Base-by-base conservation (phyloP, 2,329 filamentous ascomycete genomes). In the Paecilomyces niveus region DNA sequence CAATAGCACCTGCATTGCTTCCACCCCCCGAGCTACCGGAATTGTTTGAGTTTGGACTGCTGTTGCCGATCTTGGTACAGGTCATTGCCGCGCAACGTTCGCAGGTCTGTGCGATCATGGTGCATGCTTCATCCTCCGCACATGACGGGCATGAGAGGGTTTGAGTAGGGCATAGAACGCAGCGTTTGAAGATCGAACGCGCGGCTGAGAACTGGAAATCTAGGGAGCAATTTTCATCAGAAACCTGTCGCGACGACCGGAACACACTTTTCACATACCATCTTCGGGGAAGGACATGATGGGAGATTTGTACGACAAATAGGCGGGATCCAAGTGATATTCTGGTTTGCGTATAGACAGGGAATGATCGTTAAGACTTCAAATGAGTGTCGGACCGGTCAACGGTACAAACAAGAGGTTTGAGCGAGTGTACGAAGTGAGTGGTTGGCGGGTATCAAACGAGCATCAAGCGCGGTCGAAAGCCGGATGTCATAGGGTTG, bases 1-100 rank as follows among this genome's bases (percentile, higher is more conserved):
- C 93, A 63, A 99, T 97, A 33, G 90, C 90, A 50, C 92, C 92
- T 1, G 88, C 80, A 65, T 90, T 92, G 7, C 83, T 81, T 10
- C 77, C 76, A 26, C 65, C 64, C 6, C 45, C 57, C 10, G 61
- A 60, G 11, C 55, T 59, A 54, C 49, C 35, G 57, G 59, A 65
- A 58, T 49, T 29, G 26, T 29, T 62, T 65, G 49, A 39, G 68
- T 62, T 65, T 63, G 13, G 71, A 9, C 73, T 72, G 4, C 74
- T 69, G 53, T 73, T 68, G 53, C 69, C 70, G 26, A 76, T 73
- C 59, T 73, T 70, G 10, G 83, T 74, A 67, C 87, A 90, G 24
- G 74, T 74, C 31, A 83, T 83, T 31, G 75, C 76, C 4, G 85
- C 80, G 71, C 88, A 90, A 49, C 71, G 64, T 58, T 82, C 73